These are phyloP conservation scores for Pascua sp. DNA, from an alignment of 1,284 basidiomycete genomes.

Conservation along the genomic window DNA sequence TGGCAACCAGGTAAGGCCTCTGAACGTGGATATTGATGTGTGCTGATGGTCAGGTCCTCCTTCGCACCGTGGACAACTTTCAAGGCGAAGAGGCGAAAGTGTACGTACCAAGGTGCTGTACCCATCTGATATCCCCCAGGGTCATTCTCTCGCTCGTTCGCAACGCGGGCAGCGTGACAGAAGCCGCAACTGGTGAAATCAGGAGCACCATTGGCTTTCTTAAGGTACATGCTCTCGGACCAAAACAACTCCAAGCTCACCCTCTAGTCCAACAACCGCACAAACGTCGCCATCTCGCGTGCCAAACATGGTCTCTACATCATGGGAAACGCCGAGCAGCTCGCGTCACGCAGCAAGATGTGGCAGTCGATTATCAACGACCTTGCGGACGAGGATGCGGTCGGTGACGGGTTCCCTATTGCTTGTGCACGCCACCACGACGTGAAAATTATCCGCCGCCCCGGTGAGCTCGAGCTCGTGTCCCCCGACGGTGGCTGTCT, in stretches of 20 bases:
- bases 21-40: not conserved
- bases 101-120: not conserved
- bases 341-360: slow-evolving; percentile 46
- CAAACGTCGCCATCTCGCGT: slow-evolving; percentile 66
- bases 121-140: no score
- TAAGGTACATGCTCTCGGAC: slow-evolving; percentile 50
- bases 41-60: slow-evolving; percentile 53
- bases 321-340: slow-evolving; percentile 59
- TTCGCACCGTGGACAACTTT: slow-evolving; percentile 72
- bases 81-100: slow-evolving; percentile 58
- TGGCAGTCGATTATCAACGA: slow-evolving; percentile 62
- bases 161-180: slow-evolving; percentile 26
- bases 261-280: slow-evolving; percentile 33
- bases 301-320: slow-evolving; percentile 69
- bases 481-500: slow-evolving; percentile 70
- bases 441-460: slow-evolving; percentile 52
- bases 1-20: slow-evolving; percentile 36
- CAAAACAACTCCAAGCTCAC: not conserved
- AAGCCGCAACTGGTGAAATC: slow-evolving; percentile 10
- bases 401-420: slow-evolving; percentile 60
- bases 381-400: slow-evolving; percentile 52
- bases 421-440: slow-evolving; percentile 59
- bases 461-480: slow-evolving; percentile 56
- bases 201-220: slow-evolving; percentile 65
- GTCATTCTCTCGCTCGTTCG: slow-evolving; percentile 68